Percentiles rank a stretch among this genome's conserved stretches.
phyloP scores from a whole-genome alignment of 192 early-diverging fungal species.

The Gaertneriomyces semiglobifer region DNA sequence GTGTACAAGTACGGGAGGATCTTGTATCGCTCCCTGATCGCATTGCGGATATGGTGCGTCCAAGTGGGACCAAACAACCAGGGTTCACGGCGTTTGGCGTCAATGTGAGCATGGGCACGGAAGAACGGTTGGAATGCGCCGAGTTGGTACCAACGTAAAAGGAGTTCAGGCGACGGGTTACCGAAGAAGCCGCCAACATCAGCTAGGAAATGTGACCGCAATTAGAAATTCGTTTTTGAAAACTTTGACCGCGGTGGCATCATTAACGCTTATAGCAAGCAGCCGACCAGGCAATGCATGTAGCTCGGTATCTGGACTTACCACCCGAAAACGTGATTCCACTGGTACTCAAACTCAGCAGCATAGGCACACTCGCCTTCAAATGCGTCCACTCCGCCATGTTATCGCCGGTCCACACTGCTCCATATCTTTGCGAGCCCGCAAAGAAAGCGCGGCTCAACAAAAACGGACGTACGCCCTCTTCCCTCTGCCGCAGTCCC shows the following conservation, averaged over 20 bases:
- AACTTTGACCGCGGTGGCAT: neutral
- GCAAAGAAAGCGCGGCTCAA: slow-evolving; percentile 95
- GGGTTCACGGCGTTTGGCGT: slow-evolving; percentile 95
- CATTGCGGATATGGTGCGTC: slow-evolving; percentile 71
- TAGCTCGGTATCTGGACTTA: slow-evolving; percentile 4
- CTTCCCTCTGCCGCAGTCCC: slow-evolving; percentile 50
- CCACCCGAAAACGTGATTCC: slow-evolving; percentile 87
- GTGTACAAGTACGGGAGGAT: slow-evolving; percentile 92
- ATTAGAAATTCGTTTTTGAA: slow-evolving; percentile 20
- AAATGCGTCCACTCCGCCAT: slow-evolving; percentile 85
- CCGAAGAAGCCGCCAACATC: slow-evolving; percentile 98
- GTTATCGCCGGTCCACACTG: slow-evolving; percentile 99
- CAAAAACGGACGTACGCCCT: slow-evolving; percentile 78
- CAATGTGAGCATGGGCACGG: slow-evolving; percentile 96
- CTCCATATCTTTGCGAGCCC: slow-evolving; percentile 91
- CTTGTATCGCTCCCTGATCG: slow-evolving; percentile 78
- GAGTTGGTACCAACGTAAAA: slow-evolving; percentile 97
- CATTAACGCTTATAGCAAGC: neutral
- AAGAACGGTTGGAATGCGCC: slow-evolving; percentile 96
- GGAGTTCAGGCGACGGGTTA: slow-evolving; percentile 84
- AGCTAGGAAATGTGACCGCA: slow-evolving; percentile 41
- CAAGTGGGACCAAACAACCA: slow-evolving; percentile 91
- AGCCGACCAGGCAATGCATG: no score
- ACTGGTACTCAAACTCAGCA: slow-evolving; percentile 77
- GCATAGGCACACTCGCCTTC: slow-evolving; percentile 78